These are phyloP conservation scores for Whalleya microplaca DNA, from an alignment of 2,329 filamentous ascomycete genomes.

Conservation along the genomic window DNA sequence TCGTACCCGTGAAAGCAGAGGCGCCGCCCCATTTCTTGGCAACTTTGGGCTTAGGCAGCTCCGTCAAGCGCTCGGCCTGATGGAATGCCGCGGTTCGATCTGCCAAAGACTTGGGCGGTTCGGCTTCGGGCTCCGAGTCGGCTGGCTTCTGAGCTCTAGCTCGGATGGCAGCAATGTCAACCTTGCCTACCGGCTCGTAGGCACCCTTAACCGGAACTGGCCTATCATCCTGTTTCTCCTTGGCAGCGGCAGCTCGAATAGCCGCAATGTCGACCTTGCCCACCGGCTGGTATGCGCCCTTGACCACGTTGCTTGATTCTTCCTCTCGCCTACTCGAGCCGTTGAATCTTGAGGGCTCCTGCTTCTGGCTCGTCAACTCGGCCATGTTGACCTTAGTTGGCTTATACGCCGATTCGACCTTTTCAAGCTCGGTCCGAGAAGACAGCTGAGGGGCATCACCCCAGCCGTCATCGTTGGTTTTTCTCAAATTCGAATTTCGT, in stretches of 20 bases:
- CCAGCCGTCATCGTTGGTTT: conserved; percentile 84
- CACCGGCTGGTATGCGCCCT: conserved; percentile 87
- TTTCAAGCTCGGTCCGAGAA: conserved; percentile 84
- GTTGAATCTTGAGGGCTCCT: conserved; percentile 66
- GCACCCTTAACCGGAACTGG: conserved; percentile 87
- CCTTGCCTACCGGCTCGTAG: conserved; percentile 94
- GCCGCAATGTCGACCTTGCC: conserved; percentile 98
- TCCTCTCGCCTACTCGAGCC: conserved; percentile 50
- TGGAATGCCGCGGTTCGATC: conserved; percentile 77
- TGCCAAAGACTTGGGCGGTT: conserved; percentile 65
- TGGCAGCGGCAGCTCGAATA: conserved; percentile 77
- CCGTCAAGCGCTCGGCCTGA: conserved; percentile 79
- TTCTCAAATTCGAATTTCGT: conserved; percentile 60
- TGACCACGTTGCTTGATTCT: conserved; percentile 67
- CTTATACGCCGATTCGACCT: conserved; percentile 89
- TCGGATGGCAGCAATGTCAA: conserved; percentile 93
- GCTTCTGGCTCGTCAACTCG: conserved; percentile 76
- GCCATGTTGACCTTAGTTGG: conserved; percentile 95
- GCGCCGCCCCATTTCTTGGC: conserved; percentile 82
- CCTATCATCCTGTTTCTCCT: conserved; percentile 73
- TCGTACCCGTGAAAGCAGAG: conserved; percentile 81
- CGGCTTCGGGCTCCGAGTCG: conserved; percentile 45
- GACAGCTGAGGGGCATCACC: conserved; percentile 85
- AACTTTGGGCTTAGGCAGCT: conserved; percentile 92
- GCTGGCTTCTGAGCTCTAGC: conserved; percentile 74